Evolutionary conservation across 257 asterid genomes (phyloP).

Genomic region (Echium plantagineum): DNA sequence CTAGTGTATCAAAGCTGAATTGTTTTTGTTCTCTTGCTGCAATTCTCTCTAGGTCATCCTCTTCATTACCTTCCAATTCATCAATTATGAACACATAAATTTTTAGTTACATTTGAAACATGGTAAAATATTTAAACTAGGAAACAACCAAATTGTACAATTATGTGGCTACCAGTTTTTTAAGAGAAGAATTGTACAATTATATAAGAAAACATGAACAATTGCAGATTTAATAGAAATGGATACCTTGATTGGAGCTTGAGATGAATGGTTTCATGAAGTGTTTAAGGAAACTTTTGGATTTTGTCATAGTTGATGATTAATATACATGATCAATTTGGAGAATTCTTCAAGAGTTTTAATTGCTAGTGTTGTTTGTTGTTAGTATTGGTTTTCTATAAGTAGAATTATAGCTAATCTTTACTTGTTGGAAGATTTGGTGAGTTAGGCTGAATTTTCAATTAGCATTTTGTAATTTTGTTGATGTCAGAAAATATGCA

Average conservation of each 20-base stretch:
- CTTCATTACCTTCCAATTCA: constrained; percentile 22
- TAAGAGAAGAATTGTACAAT: not conserved
- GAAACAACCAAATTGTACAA: not conserved
- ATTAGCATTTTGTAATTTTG: no score
- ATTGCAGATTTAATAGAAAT: not conserved
- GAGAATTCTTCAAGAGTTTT: no score
- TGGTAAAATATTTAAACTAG: not conserved
- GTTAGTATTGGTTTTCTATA: not conserved
- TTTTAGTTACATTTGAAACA: not conserved
- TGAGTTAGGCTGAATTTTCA: no score
- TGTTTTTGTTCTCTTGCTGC: constrained; percentile 60
- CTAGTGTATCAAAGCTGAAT: constrained; percentile 42
- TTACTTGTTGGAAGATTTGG: no score
- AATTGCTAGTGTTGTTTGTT: no score
- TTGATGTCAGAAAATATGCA: no score
- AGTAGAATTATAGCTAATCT: no score
- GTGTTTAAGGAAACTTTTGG: constrained; percentile 26
- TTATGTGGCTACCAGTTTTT: not conserved
- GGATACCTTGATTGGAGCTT: constrained; percentile 28
- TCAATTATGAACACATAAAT: constrained; percentile 8
- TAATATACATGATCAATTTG: constrained; percentile 3
- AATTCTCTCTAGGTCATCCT: constrained; percentile 55
- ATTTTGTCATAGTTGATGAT: constrained; percentile 37
- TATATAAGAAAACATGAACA: no score
- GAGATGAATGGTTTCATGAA: constrained; percentile 39